These are phyloP conservation scores for Microsporum audouinii DNA, from an alignment of 2,329 filamentous ascomycete genomes.

Conservation along the genomic window DNA sequence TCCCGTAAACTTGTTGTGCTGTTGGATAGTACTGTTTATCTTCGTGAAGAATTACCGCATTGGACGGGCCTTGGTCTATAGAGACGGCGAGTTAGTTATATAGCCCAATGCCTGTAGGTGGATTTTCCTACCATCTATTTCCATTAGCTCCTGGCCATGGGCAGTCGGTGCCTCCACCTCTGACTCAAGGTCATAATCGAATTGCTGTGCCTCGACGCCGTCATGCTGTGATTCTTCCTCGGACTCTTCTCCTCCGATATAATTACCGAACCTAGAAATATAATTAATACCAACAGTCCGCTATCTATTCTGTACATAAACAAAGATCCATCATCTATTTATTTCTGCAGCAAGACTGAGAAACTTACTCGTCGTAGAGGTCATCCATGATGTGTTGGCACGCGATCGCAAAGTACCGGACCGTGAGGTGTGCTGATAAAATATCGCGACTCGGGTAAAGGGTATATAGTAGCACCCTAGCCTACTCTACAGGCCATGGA, in stretches of 20 bases:
- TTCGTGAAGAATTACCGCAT: slow-evolving; percentile 94
- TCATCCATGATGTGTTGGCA: slow-evolving; percentile 59
- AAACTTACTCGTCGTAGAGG: slow-evolving; percentile 77
- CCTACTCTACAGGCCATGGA: neutral
- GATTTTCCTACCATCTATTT: slow-evolving; percentile 57
- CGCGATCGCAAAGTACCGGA: neutral
- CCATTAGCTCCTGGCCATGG: slow-evolving; percentile 78
- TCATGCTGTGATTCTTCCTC: slow-evolving; percentile 73
- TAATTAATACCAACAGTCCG: slow-evolving; percentile 13
- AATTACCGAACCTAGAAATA: slow-evolving; percentile 76
- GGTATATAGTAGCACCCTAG: neutral
- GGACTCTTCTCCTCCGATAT: slow-evolving; percentile 86
- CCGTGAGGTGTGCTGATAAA: neutral
- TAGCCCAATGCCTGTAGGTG: too few species aligned
- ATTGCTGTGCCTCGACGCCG: slow-evolving; percentile 65
- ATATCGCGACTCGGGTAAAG: neutral
- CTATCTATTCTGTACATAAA: neutral
- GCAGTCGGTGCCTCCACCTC: slow-evolving; percentile 49
- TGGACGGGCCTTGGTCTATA: slow-evolving; percentile 71
- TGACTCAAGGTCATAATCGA: slow-evolving; percentile 62
- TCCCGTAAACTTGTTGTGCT: slow-evolving; percentile 89
- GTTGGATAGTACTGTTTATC: slow-evolving; percentile 99
- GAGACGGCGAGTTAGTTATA: neutral
- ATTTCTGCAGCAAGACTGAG: neutral
- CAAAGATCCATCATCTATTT: neutral